Conservation (phyloP, 202 grass and related monocot species). For the Saccharum hybrid region DNA sequence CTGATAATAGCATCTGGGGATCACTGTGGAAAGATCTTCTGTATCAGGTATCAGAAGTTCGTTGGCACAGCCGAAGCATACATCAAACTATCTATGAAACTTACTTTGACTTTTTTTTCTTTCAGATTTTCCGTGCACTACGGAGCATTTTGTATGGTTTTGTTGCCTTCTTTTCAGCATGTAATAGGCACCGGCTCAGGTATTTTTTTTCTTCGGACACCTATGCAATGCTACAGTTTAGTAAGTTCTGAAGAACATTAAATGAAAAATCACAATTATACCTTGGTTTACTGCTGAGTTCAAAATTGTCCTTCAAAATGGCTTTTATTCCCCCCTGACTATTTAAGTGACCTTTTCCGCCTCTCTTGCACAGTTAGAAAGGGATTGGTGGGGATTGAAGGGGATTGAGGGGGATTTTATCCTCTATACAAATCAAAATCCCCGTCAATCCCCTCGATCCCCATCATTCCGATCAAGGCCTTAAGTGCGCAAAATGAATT, state of each 20-base stretch:
- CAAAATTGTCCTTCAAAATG: not conserved
- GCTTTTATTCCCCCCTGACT: not conserved
- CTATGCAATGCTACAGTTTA: constrained; percentile 2
- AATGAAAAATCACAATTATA: constrained; percentile 14
- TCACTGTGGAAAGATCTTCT: constrained; percentile 96
- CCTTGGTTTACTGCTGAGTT: not conserved
- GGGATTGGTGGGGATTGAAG: too few relatives aligned
- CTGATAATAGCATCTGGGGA: constrained; percentile 65
- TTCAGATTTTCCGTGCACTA: constrained; percentile 81
- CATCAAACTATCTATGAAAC: not conserved
- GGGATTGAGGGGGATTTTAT: not conserved
- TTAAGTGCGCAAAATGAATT: constrained; percentile 15
- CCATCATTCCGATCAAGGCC: not conserved
- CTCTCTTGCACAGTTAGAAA: not conserved
- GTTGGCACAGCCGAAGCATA: not conserved
- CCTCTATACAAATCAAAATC: not conserved
- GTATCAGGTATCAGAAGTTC: constrained; percentile 69
- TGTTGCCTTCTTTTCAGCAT: constrained; percentile 86
- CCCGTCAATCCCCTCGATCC: not conserved
- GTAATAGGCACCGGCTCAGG: constrained; percentile 96
- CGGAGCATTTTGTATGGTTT: constrained; percentile 92
- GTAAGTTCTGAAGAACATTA: not conserved
- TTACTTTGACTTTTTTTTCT: constrained; percentile 29
- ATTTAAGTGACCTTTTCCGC: constrained; percentile 25
- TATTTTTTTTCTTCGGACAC: constrained; percentile 40